These are phyloP conservation scores for Picea mariana DNA, from an alignment of 83 land plant species.

Conservation along the genomic window DNA sequence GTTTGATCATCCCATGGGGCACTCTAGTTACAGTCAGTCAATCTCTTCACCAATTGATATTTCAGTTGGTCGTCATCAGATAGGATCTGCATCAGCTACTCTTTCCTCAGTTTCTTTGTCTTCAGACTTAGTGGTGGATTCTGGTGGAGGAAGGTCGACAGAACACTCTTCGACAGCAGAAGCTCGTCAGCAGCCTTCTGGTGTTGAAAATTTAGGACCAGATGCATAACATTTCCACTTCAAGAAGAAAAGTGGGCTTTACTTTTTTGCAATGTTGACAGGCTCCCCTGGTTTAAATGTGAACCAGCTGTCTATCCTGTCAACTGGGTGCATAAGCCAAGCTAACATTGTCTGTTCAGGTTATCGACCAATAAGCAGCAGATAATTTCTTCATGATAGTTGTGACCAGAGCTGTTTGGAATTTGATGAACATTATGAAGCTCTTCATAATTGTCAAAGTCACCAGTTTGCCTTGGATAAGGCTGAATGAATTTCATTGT, in stretches of 20 bases:
- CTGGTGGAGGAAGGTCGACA: conserved; percentile 30
- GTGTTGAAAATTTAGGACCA: conserved; percentile 36
- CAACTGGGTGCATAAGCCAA: conserved; percentile 4
- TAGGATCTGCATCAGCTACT: conserved; percentile 46
- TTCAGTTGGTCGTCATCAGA: conserved; percentile 35
- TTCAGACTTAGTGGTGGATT: conserved; percentile 40
- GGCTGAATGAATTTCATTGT: conserved; percentile 4
- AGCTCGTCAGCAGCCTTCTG: conserved; percentile 39
- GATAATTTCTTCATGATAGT: not conserved
- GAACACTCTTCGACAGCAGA: conserved; percentile 26
- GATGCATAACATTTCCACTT: conserved; percentile 28
- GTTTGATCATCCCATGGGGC: conserved; percentile 64
- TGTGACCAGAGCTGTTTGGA: not conserved
- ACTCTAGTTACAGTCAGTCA: conserved; percentile 21
- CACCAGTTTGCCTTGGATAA: not conserved
- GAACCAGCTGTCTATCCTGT: not conserved
- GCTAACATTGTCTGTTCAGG: conserved; percentile 2
- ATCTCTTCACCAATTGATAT: conserved; percentile 38
- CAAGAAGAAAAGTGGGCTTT: conserved; percentile 12
- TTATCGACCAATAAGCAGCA: not conserved
- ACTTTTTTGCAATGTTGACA: not conserved
- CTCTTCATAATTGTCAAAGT: not conserved
- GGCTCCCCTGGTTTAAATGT: not conserved
- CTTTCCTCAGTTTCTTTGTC: conserved; percentile 27
- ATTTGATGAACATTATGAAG: too few relatives aligned